Evolutionary conservation across 1,139 yeast genomes (phyloP).

Genomic region (Geotrichum macrosporum): DNA sequence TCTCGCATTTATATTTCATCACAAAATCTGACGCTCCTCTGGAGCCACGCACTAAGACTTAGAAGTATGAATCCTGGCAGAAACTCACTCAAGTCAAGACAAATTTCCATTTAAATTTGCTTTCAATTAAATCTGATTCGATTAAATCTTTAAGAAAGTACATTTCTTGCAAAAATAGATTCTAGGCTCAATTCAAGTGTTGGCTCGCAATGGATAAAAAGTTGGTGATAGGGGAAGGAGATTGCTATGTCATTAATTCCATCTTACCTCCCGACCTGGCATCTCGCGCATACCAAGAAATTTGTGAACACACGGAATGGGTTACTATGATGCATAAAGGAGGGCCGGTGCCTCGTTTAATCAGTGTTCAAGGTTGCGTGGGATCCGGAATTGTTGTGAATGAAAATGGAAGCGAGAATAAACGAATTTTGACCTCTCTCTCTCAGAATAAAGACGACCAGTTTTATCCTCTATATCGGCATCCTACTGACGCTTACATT

Average conservation of each 20-base stretch:
- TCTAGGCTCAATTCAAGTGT: too few relatives aligned
- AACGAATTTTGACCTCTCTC: background rate
- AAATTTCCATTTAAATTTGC: too few relatives aligned
- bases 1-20: too few relatives aligned
- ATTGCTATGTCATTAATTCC: slow-evolving; percentile 11
- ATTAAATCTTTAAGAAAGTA: too few relatives aligned
- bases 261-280: slow-evolving; percentile 14
- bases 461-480: slow-evolving; percentile 24
- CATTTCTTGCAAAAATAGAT: too few relatives aligned
- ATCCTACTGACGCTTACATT: slow-evolving; percentile 25
- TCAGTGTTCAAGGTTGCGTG: slow-evolving; percentile 23
- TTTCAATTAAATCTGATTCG: too few relatives aligned
- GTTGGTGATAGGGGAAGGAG: slow-evolving; percentile 13
- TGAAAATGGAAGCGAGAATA: slow-evolving; percentile 10
- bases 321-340: slow-evolving; percentile 24
- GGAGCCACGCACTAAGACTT: too few relatives aligned
- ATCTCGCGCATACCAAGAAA: slow-evolving; percentile 4
- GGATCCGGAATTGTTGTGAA: background rate
- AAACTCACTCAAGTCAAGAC: too few relatives aligned
- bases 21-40: too few relatives aligned
- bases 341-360: slow-evolving; percentile 25
- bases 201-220: too few relatives aligned
- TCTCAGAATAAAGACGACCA: too few relatives aligned
- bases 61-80: too few relatives aligned
- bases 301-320: slow-evolving; percentile 15